A percentile compares a stretch with the other conserved stretches of the same genome.
These are phyloP conservation scores for Blastobotrys americana DNA, from an alignment of 805 yeast species.

Conservation along the genomic window DNA sequence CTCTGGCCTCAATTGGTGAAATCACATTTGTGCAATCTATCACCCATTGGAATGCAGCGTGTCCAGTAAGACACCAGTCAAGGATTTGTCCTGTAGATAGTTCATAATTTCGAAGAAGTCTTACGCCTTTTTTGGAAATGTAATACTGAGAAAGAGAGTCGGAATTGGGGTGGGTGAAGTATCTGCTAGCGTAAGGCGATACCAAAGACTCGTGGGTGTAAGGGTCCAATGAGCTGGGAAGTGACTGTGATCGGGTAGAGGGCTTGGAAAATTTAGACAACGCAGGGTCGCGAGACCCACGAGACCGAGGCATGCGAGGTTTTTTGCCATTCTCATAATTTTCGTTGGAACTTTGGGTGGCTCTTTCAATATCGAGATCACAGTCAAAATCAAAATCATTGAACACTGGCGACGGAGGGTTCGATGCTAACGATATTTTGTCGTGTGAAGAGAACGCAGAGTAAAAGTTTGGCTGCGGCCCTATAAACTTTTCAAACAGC, in stretches of 20 bases:
- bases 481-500: constrained; percentile 57
- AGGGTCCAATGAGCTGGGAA: not conserved
- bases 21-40: constrained; percentile 80
- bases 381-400: not conserved
- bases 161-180: constrained; percentile 83
- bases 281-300: not conserved
- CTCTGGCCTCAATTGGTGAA: constrained; percentile 24
- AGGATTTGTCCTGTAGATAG: constrained; percentile 25
- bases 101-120: constrained; percentile 43
- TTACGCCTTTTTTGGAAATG: constrained; percentile 55
- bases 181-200: constrained; percentile 62
- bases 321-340: not conserved
- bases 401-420: not conserved
- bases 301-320: not conserved
- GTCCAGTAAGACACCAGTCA: constrained; percentile 59
- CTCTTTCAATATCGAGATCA: not conserved
- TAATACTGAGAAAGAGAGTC: constrained; percentile 77
- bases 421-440: constrained; percentile 12
- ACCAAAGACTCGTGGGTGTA: not conserved
- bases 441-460: constrained; percentile 48
- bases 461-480: constrained; percentile 66
- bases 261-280: not conserved
- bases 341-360: not conserved
- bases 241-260: not conserved
- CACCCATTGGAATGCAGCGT: constrained; percentile 78